These are phyloP conservation scores for Rhodotorula paludigena DNA, from an alignment of 768 basidiomycete genomes.

Conservation along the genomic window DNA sequence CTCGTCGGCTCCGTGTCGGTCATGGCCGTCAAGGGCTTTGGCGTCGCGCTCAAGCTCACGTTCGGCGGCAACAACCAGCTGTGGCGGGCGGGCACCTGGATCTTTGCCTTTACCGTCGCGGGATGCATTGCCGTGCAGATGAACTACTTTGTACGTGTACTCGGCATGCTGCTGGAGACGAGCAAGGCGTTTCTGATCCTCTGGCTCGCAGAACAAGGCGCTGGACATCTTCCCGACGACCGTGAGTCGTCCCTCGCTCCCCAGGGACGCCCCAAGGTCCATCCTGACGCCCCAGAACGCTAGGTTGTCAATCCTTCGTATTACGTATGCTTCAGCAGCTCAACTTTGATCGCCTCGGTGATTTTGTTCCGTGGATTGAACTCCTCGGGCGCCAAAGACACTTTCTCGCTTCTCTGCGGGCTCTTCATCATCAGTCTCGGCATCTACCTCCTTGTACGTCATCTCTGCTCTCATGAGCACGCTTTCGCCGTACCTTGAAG, in stretches of 20 bases:
- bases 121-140: constrained; percentile 70
- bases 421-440: constrained; percentile 92
- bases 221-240: constrained; percentile 37
- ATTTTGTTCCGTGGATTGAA: constrained; percentile 98
- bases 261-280: not conserved
- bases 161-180: not conserved
- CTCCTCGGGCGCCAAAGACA: constrained; percentile 73
- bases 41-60: constrained; percentile 91
- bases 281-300: not conserved
- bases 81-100: constrained; percentile 88
- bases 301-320: constrained; percentile 51
- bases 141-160: constrained; percentile 61
- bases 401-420: constrained; percentile 78
- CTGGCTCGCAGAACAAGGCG: constrained; percentile 11
- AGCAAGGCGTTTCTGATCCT: not conserved
- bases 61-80: constrained; percentile 92
- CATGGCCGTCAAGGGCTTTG: constrained; percentile 99
- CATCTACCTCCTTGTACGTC: constrained; percentile 68
- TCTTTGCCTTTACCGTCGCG: constrained; percentile 76
- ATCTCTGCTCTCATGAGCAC: too few relatives aligned
- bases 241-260: not conserved
- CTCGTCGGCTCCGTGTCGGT: constrained; percentile 92
- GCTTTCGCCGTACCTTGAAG: not conserved
- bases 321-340: constrained; percentile 91
- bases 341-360: constrained; percentile 85